phyloP scores from a whole-genome alignment of 805 yeast species.

The Starmera amethionina region DNA sequence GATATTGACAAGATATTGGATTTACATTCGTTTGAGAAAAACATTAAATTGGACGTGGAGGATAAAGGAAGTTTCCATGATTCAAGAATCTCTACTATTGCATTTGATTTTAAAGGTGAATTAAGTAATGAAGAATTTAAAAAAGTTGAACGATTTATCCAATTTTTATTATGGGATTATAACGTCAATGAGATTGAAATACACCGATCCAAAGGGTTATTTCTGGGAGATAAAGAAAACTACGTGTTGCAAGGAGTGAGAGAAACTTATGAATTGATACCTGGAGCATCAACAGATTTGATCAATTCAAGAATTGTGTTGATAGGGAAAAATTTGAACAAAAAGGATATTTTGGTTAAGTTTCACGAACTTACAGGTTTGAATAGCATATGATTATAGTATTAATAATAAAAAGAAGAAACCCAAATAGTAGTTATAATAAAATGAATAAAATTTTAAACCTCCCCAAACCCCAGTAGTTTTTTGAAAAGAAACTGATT shows the following conservation, averaged over 20 bases:
- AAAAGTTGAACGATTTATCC: constrained; percentile 53
- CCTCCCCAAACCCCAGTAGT: neutral
- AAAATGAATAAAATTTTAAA: neutral
- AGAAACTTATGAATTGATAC: constrained; percentile 77
- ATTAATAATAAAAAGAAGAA: neutral
- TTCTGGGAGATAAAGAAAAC: constrained; percentile 24
- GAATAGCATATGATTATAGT: neutral
- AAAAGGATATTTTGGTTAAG: constrained; percentile 25
- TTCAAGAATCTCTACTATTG: constrained; percentile 43
- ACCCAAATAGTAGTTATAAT: neutral
- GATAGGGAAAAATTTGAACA: constrained; percentile 57
- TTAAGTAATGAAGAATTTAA: constrained; percentile 26
- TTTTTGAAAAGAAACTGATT: neutral
- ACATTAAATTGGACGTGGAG: constrained; percentile 15
- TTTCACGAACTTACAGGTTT: constrained; percentile 15
- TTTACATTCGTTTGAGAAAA: constrained; percentile 63
- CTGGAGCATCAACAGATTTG: constrained; percentile 28
- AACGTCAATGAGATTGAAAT: constrained; percentile 46
- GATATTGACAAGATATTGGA: constrained; percentile 60
- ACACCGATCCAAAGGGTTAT: constrained; percentile 79
- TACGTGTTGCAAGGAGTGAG: constrained; percentile 74
- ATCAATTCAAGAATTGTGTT: constrained; percentile 52
- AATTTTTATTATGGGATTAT: constrained; percentile 67
- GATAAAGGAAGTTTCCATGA: constrained; percentile 32
- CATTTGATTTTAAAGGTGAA: constrained; percentile 31